These are phyloP conservation scores for Termitomyces sp. DNA, from an alignment of 768 basidiomycete genomes.

Conservation along the genomic window DNA sequence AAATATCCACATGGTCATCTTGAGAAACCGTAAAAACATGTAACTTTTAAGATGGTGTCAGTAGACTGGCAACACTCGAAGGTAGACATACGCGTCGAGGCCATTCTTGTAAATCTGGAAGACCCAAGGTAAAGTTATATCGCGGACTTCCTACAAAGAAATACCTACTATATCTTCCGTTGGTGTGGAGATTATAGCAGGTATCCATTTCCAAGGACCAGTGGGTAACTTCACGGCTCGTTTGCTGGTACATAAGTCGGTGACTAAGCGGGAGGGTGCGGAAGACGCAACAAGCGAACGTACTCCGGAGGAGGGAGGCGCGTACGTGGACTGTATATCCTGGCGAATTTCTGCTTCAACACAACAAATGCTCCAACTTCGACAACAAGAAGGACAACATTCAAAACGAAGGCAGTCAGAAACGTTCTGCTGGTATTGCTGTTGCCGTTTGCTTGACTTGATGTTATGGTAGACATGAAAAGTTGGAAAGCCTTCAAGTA, in stretches of 20 bases:
- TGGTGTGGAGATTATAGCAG: background rate
- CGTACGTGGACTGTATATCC: conserved; percentile 62
- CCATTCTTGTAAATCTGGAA: conserved; percentile 4
- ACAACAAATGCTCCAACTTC: conserved; percentile 57
- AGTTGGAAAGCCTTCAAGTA: background rate
- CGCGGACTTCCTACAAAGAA: background rate
- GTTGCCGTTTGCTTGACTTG: conserved; percentile 27
- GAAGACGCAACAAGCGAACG: conserved; percentile 17
- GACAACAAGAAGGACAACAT: conserved; percentile 42
- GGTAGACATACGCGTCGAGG: conserved; percentile 1
- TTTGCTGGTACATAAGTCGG: background rate
- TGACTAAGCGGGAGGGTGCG: background rate
- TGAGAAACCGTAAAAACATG: conserved; percentile 62
- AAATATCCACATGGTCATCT: conserved; percentile 62
- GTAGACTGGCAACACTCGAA: background rate
- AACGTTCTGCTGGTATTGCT: conserved; percentile 48
- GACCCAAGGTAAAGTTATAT: background rate
- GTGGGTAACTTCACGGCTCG: background rate
- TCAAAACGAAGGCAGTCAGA: conserved; percentile 58
- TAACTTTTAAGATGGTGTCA: conserved; percentile 28
- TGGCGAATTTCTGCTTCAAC: conserved; percentile 52
- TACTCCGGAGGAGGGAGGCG: conserved; percentile 59
- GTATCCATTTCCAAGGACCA: conserved; percentile 6
- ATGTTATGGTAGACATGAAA: conserved; percentile 27
- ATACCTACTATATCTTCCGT: background rate